A percentile compares a stretch with the other conserved stretches of the same genome.
These are phyloP conservation scores for Pseudogymnoascus sp. DNA, from an alignment of 2,329 filamentous ascomycete species.

Conservation along the genomic window DNA sequence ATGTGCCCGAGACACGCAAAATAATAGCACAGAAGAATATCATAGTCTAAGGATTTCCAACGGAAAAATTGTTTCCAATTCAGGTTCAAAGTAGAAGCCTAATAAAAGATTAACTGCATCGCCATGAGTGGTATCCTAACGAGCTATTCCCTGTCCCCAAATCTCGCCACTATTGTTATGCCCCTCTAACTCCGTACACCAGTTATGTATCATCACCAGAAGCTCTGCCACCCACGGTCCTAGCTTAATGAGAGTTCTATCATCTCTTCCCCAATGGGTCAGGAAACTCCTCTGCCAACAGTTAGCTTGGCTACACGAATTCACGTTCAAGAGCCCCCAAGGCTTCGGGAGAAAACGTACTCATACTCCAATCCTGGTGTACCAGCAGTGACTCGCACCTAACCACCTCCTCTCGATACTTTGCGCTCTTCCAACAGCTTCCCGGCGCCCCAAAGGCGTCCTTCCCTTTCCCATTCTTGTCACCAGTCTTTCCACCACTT, in stretches of 20 bases:
- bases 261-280: background rate
- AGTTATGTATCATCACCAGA: background rate
- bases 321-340: background rate
- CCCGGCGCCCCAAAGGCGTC: conserved; percentile 34
- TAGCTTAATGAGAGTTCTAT: background rate
- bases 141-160: background rate
- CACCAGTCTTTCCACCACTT: conserved; percentile 8
- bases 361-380: conserved; percentile 42
- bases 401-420: conserved; percentile 46
- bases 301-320: background rate
- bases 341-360: conserved; percentile 26
- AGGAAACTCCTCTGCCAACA: background rate
- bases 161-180: background rate
- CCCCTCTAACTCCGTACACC: background rate
- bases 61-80: background rate
- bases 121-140: background rate
- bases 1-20: background rate
- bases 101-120: background rate
- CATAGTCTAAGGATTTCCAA: background rate
- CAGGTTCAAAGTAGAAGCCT: background rate
- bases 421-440: conserved; percentile 45
- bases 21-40: background rate
- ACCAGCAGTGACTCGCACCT: conserved; percentile 40
- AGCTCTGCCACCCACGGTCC: too few species aligned
- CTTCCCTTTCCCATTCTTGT: conserved; percentile 20